Evolutionary conservation across 2,329 filamentous ascomycete genomes (phyloP).

Genomic region (Pezicula neosporulosa): DNA sequence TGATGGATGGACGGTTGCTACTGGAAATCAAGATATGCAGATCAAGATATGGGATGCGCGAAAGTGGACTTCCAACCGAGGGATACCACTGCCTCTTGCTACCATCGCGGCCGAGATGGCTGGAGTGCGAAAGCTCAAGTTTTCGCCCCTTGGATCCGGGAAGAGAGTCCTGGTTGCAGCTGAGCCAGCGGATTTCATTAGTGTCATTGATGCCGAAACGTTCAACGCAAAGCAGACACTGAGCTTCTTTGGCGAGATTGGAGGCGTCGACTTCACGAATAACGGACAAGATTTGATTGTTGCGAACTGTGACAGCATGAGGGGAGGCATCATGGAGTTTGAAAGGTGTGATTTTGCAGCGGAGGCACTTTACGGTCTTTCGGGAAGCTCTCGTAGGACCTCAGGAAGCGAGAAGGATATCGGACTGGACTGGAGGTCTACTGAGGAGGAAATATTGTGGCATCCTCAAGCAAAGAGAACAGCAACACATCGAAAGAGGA

Average conservation of each 20-base stretch:
- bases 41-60: slow-evolving; percentile 76
- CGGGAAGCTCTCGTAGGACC: not conserved
- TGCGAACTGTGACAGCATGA: slow-evolving; percentile 60
- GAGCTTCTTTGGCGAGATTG: slow-evolving; percentile 73
- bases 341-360: slow-evolving; percentile 26
- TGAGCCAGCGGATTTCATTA: slow-evolving; percentile 72
- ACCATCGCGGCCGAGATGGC: slow-evolving; percentile 64
- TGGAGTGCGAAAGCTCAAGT: slow-evolving; percentile 64
- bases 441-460: slow-evolving; percentile 11
- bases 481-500: slow-evolving; percentile 11
- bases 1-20: slow-evolving; percentile 73
- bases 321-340: slow-evolving; percentile 52
- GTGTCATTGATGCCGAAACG: slow-evolving; percentile 64
- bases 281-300: slow-evolving; percentile 66
- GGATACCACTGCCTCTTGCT: slow-evolving; percentile 42
- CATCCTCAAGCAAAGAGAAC: slow-evolving; percentile 13
- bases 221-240: slow-evolving; percentile 66
- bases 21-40: slow-evolving; percentile 71
- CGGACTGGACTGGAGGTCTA: slow-evolving; percentile 1
- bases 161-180: slow-evolving; percentile 65
- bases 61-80: slow-evolving; percentile 56
- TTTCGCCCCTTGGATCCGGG: slow-evolving; percentile 69
- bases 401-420: not conserved
- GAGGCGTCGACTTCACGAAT: slow-evolving; percentile 63
- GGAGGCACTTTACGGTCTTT: slow-evolving; percentile 17